Evolutionary conservation across 306 rosid species (phyloP).

Genomic region (Ormosia emarginata): DNA sequence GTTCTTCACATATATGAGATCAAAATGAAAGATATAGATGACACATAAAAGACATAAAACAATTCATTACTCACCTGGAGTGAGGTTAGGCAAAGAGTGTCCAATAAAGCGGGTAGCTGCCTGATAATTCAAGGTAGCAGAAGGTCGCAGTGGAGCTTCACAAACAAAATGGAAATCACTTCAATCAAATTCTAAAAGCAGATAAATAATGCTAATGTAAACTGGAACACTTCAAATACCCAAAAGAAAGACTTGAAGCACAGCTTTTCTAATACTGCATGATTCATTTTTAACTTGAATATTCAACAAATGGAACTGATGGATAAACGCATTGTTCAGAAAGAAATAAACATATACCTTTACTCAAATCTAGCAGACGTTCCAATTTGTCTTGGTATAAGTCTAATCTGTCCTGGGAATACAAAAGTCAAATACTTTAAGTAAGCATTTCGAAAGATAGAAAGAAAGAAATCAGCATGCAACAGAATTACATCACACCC

Average conservation of each 20-base stretch:
- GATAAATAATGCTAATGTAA: constrained; percentile 5
- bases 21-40: background rate
- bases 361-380: constrained; percentile 53
- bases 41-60: background rate
- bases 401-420: constrained; percentile 70
- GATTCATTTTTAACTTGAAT: background rate
- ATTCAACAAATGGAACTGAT: background rate
- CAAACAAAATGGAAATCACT: constrained; percentile 38
- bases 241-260: background rate
- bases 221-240: background rate
- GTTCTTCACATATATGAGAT: constrained; percentile 11
- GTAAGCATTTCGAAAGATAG: background rate
- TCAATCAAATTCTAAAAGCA: background rate
- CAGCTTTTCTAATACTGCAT: background rate
- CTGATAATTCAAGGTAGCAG: constrained; percentile 67
- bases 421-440: background rate
- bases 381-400: constrained; percentile 66
- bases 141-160: constrained; percentile 85
- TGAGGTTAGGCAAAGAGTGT: constrained; percentile 88
- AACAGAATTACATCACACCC: background rate
- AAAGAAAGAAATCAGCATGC: background rate
- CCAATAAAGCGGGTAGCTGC: constrained; percentile 94
- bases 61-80: constrained; percentile 53
- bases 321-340: background rate
- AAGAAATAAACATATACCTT: constrained; percentile 43